These are phyloP conservation scores for Penicillium brevicompactum DNA, from an alignment of 2,329 filamentous ascomycete genomes.

Conservation along the genomic window DNA sequence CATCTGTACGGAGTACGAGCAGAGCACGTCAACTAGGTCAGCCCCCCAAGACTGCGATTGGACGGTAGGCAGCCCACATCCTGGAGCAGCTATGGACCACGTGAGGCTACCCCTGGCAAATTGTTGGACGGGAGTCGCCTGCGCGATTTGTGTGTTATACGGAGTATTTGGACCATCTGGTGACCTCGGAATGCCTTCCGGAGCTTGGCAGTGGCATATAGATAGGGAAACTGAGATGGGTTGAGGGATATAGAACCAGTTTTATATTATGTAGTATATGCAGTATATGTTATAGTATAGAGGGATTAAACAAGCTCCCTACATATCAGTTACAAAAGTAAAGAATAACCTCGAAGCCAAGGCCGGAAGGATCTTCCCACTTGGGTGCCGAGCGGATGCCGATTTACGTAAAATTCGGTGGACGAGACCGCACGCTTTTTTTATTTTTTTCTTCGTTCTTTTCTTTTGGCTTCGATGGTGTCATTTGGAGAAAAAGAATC, in stretches of 20 bases:
- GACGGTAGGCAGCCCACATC: neutral
- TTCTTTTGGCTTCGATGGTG: constrained; percentile 10
- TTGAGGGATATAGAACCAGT: too few species aligned
- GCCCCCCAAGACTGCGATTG: neutral
- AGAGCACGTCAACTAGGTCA: constrained; percentile 2
- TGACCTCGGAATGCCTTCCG: neutral
- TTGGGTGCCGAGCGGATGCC: constrained; percentile 26
- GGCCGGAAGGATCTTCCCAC: constrained; percentile 26
- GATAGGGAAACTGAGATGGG: neutral
- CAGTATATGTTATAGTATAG: too few species aligned
- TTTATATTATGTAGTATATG: too few species aligned
- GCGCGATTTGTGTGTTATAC: constrained; percentile 2
- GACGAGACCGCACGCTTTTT: constrained; percentile 11
- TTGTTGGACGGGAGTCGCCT: constrained; percentile 8
- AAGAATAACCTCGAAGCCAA: constrained; percentile 1
- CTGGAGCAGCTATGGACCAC: constrained; percentile 2
- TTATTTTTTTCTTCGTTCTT: neutral
- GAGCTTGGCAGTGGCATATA: constrained; percentile 7
- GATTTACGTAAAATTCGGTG: constrained; percentile 47
- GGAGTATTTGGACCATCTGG: neutral
- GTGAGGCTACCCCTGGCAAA: constrained; percentile 9
- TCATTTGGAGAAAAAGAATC: constrained; percentile 9
- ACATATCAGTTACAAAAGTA: too few species aligned
- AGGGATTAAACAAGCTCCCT: too few species aligned
- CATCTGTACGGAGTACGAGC: neutral